Base-by-base conservation (phyloP, 768 basidiomycete species). In the Russula vinacea region DNA sequence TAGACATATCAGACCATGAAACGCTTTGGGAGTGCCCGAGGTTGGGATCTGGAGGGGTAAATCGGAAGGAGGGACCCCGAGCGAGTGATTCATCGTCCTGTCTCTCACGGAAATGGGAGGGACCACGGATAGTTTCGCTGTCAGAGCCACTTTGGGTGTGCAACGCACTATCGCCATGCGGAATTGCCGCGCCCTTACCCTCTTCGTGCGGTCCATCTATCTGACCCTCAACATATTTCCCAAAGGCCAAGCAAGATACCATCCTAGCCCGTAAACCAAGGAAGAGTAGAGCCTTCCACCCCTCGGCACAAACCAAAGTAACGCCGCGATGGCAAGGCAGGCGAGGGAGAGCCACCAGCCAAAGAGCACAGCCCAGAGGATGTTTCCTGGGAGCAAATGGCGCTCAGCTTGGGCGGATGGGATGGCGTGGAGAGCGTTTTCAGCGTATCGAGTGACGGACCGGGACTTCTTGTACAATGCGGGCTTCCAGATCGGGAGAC, bases 241-340 rank as follows among this genome's bases (percentile, higher is more conserved):
- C 95, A 72, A 99, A 99, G 97, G 97, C 97, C 97, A 98, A 24
- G 85, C 84, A 58, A 98, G 83, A 74, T 99, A 99, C 91, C 94
- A 97, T 7, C 94, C 94, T 29, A 99, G 77, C 16, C 97, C 97
- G 71, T 86, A 93, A 6, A 98, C 78, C 35, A 98, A 81, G n/a
- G 83, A 84, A 2, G 92, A 84, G 73, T 96, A 98, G 55, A 84
- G 87, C 68, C 80, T 81, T 49, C 94, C 94, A 14, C 97, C 96
- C 52, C 82, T 81, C 0, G 95, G 91, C 7, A 93, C 77, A 49
- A 89, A 58, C 71, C 82, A 87, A 33, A 99, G 79, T 19, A 95
- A 33, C 49, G 77, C 80, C 8, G 92, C 86, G 49, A 92, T 72
- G 51, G 79, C 55, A 65, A 93, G 79, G 75, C 89, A 97, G 19